A percentile compares a stretch with the other conserved stretches of the same genome.
phyloP scores from a whole-genome alignment of 306 rosid species.

The Datisca glomerata region DNA sequence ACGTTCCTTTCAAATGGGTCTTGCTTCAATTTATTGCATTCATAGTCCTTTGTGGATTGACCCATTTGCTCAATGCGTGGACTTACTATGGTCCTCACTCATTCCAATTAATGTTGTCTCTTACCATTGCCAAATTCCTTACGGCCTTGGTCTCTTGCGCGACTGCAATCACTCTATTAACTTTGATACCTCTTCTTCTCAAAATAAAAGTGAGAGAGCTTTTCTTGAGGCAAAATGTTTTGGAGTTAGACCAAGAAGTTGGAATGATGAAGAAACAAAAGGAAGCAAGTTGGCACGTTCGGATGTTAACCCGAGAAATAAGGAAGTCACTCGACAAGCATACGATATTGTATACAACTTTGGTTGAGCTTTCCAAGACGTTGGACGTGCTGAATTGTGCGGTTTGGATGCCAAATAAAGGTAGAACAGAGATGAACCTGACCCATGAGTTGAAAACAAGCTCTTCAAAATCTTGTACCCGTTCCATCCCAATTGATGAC shows the following conservation, averaged over 20 bases:
- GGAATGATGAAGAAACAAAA: slow-evolving; percentile 72
- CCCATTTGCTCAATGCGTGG: slow-evolving; percentile 31
- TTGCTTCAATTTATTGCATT: slow-evolving; percentile 28
- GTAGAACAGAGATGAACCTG: slow-evolving; percentile 41
- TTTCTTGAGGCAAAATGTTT: slow-evolving; percentile 56
- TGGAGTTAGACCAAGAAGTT: slow-evolving; percentile 70
- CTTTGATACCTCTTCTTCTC: slow-evolving; percentile 63
- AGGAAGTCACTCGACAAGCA: slow-evolving; percentile 68
- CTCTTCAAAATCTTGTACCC: slow-evolving; percentile 12
- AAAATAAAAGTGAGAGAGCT: slow-evolving; percentile 66
- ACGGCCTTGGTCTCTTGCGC: slow-evolving; percentile 81
- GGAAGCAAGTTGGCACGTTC: slow-evolving; percentile 73
- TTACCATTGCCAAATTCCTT: slow-evolving; percentile 65
- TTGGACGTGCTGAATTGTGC: slow-evolving; percentile 61
- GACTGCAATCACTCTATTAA: slow-evolving; percentile 61
- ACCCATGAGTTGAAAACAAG: slow-evolving; percentile 53
- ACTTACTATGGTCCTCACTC: slow-evolving; percentile 49
- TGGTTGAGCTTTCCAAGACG: slow-evolving; percentile 75
- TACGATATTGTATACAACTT: slow-evolving; percentile 60
- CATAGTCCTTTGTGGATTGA: slow-evolving; percentile 33
- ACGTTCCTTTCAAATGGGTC: slow-evolving; percentile 34
- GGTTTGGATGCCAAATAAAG: slow-evolving; percentile 73
- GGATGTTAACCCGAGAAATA: slow-evolving; percentile 72
- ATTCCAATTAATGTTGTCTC: slow-evolving; percentile 43
- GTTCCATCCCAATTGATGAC: slow-evolving; percentile 43